Evolutionary conservation across 148 eudicot genomes (phyloP).

Genomic region (Euryodendron excelsum): DNA sequence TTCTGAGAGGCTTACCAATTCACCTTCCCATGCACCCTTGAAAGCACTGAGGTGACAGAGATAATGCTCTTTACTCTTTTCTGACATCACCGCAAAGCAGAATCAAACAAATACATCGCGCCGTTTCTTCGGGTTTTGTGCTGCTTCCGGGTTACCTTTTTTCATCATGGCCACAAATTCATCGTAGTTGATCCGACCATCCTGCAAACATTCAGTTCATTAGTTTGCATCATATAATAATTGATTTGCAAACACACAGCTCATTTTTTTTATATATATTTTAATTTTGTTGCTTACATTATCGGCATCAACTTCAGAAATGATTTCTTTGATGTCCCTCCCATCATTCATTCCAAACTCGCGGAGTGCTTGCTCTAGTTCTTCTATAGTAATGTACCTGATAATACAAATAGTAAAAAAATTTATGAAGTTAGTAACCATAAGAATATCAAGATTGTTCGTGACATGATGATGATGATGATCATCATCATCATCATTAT

Average conservation of each 20-base stretch:
- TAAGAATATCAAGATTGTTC: neutral
- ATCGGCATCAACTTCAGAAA: conserved; percentile 82
- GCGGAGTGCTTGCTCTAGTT: conserved; percentile 83
- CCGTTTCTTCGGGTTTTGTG: conserved; percentile 32
- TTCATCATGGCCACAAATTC: conserved; percentile 86
- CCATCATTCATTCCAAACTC: conserved; percentile 79
- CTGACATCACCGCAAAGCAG: neutral
- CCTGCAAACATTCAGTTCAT: conserved; percentile 36
- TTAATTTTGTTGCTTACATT: conserved; percentile 46
- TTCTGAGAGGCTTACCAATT: neutral
- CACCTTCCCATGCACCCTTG: neutral
- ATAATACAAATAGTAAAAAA: neutral
- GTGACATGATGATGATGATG: neutral
- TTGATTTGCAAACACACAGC: neutral
- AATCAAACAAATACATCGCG: conserved; percentile 22
- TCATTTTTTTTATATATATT: neutral
- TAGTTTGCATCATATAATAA: neutral
- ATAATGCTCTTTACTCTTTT: neutral
- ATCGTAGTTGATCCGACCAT: conserved; percentile 75
- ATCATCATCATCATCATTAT: neutral
- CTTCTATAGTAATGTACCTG: conserved; percentile 88
- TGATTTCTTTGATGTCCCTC: conserved; percentile 81
- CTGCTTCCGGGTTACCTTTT: conserved; percentile 62
- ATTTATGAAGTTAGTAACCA: neutral
- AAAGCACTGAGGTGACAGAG: neutral